Conservation (phyloP, 2,329 filamentous ascomycete genomes). For the Epichloe bromicola region DNA sequence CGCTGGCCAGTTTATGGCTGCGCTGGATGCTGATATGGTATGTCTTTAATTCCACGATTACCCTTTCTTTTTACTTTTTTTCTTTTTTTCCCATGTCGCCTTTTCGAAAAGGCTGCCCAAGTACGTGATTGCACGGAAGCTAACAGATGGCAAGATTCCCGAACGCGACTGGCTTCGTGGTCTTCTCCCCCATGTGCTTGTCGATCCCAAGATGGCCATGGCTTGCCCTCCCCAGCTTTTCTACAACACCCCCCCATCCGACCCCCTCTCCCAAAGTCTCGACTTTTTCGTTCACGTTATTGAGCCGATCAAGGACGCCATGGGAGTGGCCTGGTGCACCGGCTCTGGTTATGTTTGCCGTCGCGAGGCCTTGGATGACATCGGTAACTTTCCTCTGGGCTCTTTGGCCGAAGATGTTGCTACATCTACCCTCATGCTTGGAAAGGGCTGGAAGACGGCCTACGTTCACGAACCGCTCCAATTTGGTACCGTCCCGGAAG, state of each 20-base stretch:
- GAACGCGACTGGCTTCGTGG: constrained; percentile 47
- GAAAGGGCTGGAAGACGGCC: constrained; percentile 48
- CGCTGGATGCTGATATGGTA: constrained; percentile 53
- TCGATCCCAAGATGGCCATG: constrained; percentile 42
- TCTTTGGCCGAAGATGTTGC: constrained; percentile 48
- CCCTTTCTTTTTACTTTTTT: not conserved
- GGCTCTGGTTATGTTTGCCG: constrained; percentile 49
- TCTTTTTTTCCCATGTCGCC: not conserved
- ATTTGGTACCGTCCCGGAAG: constrained; percentile 45
- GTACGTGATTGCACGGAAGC: not conserved
- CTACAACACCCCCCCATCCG: constrained; percentile 46
- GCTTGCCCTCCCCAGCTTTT: constrained; percentile 50
- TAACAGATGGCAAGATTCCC: constrained; percentile 32
- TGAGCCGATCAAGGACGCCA: constrained; percentile 36
- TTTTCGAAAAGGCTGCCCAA: not conserved
- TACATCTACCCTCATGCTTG: constrained; percentile 45
- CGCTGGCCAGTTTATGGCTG: constrained; percentile 45
- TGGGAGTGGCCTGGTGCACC: constrained; percentile 49
- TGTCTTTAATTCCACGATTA: constrained; percentile 1
- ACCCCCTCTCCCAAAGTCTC: constrained; percentile 44
- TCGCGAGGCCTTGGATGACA: constrained; percentile 44
- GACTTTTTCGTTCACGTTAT: constrained; percentile 44
- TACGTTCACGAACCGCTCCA: constrained; percentile 47
- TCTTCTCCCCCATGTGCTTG: constrained; percentile 42
- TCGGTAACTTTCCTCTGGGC: constrained; percentile 48